These are phyloP conservation scores for Ophiocordyceps robertsii DNA, from an alignment of 2,329 filamentous ascomycete genomes.

Conservation along the genomic window DNA sequence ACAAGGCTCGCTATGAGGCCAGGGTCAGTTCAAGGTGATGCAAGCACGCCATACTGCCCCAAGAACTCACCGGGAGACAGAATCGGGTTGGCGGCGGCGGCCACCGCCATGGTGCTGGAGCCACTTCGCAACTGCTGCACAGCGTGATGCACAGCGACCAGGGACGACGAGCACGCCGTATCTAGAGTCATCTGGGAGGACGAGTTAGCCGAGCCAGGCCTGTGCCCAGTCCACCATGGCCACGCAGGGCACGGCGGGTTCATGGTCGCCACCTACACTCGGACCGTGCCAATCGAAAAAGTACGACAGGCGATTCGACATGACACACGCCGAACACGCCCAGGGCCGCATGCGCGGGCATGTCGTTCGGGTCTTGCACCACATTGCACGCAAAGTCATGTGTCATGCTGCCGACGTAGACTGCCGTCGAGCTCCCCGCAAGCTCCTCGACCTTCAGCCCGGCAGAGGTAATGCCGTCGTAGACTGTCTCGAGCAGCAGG, in stretches of 20 bases:
- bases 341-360: conserved; percentile 24
- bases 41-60: too few species aligned
- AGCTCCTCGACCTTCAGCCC: conserved; percentile 2
- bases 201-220: too few species aligned
- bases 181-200: conserved; percentile 26
- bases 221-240: too few species aligned
- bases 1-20: too few species aligned
- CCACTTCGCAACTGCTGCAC: conserved; percentile 9
- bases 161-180: conserved; percentile 33
- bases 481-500: conserved; percentile 23
- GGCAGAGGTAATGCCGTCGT: conserved; percentile 21
- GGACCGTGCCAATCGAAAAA: conserved; percentile 32
- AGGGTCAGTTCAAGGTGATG: too few species aligned
- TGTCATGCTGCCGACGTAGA: conserved; percentile 15
- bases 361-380: conserved; percentile 8
- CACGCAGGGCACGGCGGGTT: too few species aligned
- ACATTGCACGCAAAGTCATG: conserved; percentile 23
- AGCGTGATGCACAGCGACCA: conserved; percentile 32
- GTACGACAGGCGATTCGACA: conserved; percentile 32
- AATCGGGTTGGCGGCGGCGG: conserved; percentile 26
- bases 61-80: too few species aligned
- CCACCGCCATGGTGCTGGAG: conserved; percentile 18
- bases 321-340: conserved; percentile 24
- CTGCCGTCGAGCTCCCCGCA: conserved; percentile 7
- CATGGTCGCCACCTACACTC: conserved; percentile 6